A percentile compares a stretch with the other conserved stretches of the same genome.
These are phyloP conservation scores for Fonsecaea nubica DNA, from an alignment of 2,329 filamentous ascomycete species.

Conservation along the genomic window DNA sequence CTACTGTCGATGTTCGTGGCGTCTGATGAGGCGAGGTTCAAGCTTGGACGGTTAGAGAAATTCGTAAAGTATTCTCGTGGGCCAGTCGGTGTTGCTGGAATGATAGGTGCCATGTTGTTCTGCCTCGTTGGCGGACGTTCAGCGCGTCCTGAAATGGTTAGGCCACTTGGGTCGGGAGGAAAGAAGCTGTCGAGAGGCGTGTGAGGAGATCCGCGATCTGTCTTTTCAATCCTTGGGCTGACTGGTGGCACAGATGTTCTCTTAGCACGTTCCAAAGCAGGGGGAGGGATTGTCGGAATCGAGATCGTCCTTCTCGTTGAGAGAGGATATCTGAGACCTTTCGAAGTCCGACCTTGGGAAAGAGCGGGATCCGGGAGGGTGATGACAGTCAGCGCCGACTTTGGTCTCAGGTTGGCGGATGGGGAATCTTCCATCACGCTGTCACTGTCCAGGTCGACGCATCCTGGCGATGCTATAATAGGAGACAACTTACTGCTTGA, in stretches of 20 bases:
- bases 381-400: slow-evolving; percentile 45
- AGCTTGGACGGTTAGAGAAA: slow-evolving; percentile 66
- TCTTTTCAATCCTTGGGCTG: slow-evolving; percentile 65
- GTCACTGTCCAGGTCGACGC: slow-evolving; percentile 45
- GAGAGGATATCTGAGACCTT: slow-evolving; percentile 50
- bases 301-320: slow-evolving; percentile 48
- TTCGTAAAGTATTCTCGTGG: slow-evolving; percentile 64
- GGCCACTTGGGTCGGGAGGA: slow-evolving; percentile 78
- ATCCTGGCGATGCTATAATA: slow-evolving; percentile 41
- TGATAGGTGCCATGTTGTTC: slow-evolving; percentile 51
- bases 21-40: slow-evolving; percentile 73
- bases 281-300: slow-evolving; percentile 40
- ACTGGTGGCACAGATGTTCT: slow-evolving; percentile 60
- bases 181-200: slow-evolving; percentile 79
- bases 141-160: slow-evolving; percentile 76
- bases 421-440: slow-evolving; percentile 45
- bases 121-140: slow-evolving; percentile 50
- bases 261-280: slow-evolving; percentile 61
- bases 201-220: slow-evolving; percentile 67
- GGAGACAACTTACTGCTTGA: slow-evolving; percentile 49
- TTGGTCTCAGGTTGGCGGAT: slow-evolving; percentile 42
- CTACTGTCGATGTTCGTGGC: slow-evolving; percentile 76
- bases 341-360: slow-evolving; percentile 49
- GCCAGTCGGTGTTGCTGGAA: slow-evolving; percentile 83
- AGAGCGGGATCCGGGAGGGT: slow-evolving; percentile 45